Conservation (phyloP, 2,329 filamentous ascomycete genomes). For the Pseudogymnoascus sp. region DNA sequence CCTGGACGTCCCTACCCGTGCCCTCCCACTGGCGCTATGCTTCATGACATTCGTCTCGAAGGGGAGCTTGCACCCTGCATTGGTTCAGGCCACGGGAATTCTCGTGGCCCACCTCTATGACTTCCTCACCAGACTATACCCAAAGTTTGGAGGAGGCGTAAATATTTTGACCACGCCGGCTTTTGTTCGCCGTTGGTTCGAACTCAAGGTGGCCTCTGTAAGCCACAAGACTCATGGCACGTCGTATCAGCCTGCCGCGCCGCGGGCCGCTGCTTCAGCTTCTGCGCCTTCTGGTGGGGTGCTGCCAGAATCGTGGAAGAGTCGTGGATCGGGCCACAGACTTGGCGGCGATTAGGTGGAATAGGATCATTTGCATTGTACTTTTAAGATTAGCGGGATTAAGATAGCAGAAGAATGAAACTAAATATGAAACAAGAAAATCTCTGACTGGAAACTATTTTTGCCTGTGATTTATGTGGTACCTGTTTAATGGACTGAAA, state of each 20-base stretch:
- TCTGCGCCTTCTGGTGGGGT: conserved; percentile 39
- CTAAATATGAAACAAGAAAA: neutral
- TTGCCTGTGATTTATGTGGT: neutral
- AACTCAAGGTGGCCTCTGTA: conserved; percentile 35
- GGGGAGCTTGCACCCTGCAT: conserved; percentile 40
- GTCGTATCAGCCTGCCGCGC: conserved; percentile 38
- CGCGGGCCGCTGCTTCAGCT: conserved; percentile 31
- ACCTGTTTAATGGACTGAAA: neutral
- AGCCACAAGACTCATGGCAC: conserved; percentile 53
- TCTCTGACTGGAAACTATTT: neutral
- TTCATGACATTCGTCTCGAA: conserved; percentile 61
- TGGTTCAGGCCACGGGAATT: conserved; percentile 67
- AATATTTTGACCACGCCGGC: conserved; percentile 68
- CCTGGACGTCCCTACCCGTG: conserved; percentile 72
- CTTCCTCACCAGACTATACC: conserved; percentile 81
- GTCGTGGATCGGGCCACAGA: conserved; percentile 52
- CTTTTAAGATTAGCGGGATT: neutral
- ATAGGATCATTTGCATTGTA: neutral
- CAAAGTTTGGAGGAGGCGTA: conserved; percentile 74
- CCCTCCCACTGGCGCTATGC: conserved; percentile 74
- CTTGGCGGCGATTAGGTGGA: conserved; percentile 40
- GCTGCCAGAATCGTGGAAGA: conserved; percentile 55
- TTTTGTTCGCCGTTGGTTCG: conserved; percentile 61
- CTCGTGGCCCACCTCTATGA: conserved; percentile 83
- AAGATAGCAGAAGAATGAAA: neutral